Base-by-base conservation (phyloP, 805 yeast genomes). In the Wickerhamiella hasegawae region DNA sequence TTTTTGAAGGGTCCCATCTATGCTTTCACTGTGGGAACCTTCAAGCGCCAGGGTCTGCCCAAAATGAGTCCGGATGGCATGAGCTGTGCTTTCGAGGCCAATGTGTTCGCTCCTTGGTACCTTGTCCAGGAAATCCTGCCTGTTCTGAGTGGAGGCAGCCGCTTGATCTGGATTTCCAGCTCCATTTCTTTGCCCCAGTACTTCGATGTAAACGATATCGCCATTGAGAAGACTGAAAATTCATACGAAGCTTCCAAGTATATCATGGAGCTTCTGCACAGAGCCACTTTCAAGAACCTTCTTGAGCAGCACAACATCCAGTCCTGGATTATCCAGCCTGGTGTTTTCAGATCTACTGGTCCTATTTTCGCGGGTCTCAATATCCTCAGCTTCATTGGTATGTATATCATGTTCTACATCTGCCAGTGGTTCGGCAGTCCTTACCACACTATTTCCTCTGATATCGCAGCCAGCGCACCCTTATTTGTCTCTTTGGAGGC, bases 81-180 rank as follows among this genome's bases (percentile, higher is more conserved):
- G 63, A 96, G 97, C 1, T 59, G 79, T 21, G 83, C 84, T 3
- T 90, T 87, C 60, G 94, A 90, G 57, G 92, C 90, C 4, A 90
- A 90, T 52, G 94, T 87, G n/a, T 82, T 90, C 58, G 94, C 94
- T 0, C 97, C 97, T 2, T 85, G 80, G 59, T 90, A 75, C 54
- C 59, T 90, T 35, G 65, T 85, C 36, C 80, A 78, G 45, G 73
- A 69, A 42, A 57, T 87, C 16, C 54, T 63, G 27, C 71, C 71
- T 2, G 56, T 71, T 25, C 57, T 85, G n/a, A 29, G 20, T 3
- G 33, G 33, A 22, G 75, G 77, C 3, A 84, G 90, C 1, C 67
- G 68, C 37, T 62, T 84, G 26, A 61, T 84, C 19, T 85, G 96
- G 95, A 72, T 90, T 26, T 76, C 92, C 2, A 77, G 93, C 31